Evolutionary conservation across 2,329 filamentous ascomycete species (phyloP).

Genomic region (Lecanicillium sp.): DNA sequence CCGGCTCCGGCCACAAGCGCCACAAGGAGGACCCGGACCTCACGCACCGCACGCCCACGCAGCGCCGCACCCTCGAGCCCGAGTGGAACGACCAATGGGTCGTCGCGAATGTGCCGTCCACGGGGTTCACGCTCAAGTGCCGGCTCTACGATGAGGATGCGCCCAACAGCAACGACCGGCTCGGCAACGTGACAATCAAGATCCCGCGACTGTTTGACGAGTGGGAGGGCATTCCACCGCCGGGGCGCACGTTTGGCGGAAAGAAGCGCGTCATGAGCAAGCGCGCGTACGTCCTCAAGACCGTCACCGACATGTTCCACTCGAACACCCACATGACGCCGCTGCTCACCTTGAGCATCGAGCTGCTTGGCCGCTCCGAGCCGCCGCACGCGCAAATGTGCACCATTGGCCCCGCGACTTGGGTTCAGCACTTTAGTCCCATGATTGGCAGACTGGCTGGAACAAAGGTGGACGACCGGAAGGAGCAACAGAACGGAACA

Average conservation of each 20-base stretch:
- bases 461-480: conserved; percentile 48
- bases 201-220: conserved; percentile 53
- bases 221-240: conserved; percentile 63
- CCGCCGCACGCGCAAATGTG: conserved; percentile 64
- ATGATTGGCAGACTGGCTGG: conserved; percentile 79
- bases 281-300: conserved; percentile 72
- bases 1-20: conserved; percentile 59
- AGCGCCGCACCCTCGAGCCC: conserved; percentile 66
- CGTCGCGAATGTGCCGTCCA: conserved; percentile 76
- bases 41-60: conserved; percentile 67
- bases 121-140: conserved; percentile 79
- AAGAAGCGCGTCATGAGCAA: conserved; percentile 86
- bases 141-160: conserved; percentile 87
- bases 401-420: conserved; percentile 69
- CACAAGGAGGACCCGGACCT: conserved; percentile 83
- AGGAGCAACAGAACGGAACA: conserved; percentile 50
- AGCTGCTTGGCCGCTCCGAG: conserved; percentile 71
- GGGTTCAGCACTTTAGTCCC: conserved; percentile 81
- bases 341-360: conserved; percentile 63
- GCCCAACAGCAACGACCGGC: conserved; percentile 75
- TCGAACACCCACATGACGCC: conserved; percentile 62
- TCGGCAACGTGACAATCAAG: conserved; percentile 76
- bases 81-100: conserved; percentile 82
- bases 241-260: conserved; percentile 56
- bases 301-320: conserved; percentile 57